Percentiles rank a stretch among this genome's conserved stretches.
Conservation (phyloP, 139 green algal species). For the Zygnema circumcarinatum region DNA sequence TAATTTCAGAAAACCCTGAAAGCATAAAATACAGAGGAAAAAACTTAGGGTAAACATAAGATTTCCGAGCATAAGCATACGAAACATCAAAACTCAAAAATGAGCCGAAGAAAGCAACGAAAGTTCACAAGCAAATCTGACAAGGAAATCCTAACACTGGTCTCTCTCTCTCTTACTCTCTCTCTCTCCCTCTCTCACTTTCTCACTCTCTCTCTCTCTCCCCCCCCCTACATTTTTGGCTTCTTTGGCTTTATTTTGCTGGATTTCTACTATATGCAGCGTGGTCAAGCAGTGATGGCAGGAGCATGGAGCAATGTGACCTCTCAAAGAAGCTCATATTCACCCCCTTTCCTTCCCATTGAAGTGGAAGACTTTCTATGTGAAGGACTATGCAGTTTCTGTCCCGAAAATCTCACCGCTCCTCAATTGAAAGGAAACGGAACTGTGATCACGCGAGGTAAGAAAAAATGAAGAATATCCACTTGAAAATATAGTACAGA, state of each 20-base stretch:
- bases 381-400: constrained; percentile 8
- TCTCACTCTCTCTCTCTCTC: too few species aligned
- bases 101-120: not conserved
- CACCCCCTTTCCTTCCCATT: not conserved
- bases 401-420: not conserved
- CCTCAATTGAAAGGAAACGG: not conserved
- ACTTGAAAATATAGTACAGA: too few species aligned
- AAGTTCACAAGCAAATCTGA: not conserved
- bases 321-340: not conserved
- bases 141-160: not conserved
- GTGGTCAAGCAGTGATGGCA: not conserved
- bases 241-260: too few species aligned
- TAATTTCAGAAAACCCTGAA: not conserved
- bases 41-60: not conserved
- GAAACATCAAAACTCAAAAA: too few species aligned
- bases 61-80: too few species aligned
- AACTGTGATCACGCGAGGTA: too few species aligned
- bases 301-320: not conserved
- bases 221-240: too few species aligned
- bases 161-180: too few species aligned
- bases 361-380: not conserved
- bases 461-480: too few species aligned
- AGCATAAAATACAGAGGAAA: not conserved
- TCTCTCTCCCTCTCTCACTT: too few species aligned
- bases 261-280: too few species aligned